A percentile compares a stretch with the other conserved stretches of the same genome.
These are phyloP conservation scores for Naegleria gruberi DNA, from an alignment of 208 protist species.

Conservation along the genomic window DNA sequence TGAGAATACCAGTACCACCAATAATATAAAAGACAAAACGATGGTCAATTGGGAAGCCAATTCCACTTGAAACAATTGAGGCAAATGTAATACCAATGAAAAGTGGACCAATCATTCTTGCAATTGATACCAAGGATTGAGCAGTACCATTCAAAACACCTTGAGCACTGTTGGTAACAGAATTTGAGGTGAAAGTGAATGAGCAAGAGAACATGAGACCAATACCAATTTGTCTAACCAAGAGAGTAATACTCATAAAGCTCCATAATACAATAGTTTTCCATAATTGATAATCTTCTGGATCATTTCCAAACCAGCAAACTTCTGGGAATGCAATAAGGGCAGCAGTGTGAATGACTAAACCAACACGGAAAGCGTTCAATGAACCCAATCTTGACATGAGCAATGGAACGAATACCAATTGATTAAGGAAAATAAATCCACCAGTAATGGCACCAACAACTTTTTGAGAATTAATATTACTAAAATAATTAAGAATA, in stretches of 20 bases:
- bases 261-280: not conserved
- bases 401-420: not conserved
- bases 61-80: not conserved
- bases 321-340: not conserved
- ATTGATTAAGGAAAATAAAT: not conserved
- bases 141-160: not conserved
- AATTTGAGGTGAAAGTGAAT: not conserved
- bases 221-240: not conserved
- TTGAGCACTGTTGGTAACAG: not conserved
- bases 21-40: not conserved
- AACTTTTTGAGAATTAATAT: not conserved
- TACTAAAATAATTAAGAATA: not conserved
- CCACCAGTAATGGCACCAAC: not conserved
- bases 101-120: not conserved
- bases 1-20: not conserved
- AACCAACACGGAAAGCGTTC: not conserved
- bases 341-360: not conserved
- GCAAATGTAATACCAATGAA: not conserved
- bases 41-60: not conserved
- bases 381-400: not conserved
- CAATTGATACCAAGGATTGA: not conserved
- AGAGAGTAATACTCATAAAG: not conserved
- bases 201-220: not conserved
- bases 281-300: not conserved
- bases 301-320: not conserved